These are phyloP conservation scores for Epichloe festucae DNA, from an alignment of 2,329 filamentous ascomycete genomes.

Conservation along the genomic window DNA sequence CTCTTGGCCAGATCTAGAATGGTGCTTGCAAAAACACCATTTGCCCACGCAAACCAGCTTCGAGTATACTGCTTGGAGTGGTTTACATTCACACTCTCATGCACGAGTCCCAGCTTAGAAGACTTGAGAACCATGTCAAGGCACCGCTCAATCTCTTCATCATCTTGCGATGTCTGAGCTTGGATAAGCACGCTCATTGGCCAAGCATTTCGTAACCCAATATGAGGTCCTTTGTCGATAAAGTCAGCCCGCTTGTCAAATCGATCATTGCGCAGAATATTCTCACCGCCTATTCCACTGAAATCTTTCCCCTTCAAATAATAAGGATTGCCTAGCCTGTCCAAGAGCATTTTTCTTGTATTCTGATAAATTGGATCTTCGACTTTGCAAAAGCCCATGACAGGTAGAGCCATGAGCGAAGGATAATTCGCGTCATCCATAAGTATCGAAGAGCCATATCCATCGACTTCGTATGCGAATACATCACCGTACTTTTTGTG, in stretches of 20 bases:
- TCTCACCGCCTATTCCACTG: constrained; percentile 71
- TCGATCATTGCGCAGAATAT: constrained; percentile 2
- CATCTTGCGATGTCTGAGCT: constrained; percentile 75
- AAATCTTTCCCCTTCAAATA: constrained; percentile 68
- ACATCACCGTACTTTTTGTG: constrained; percentile 66
- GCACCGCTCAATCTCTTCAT: constrained; percentile 65
- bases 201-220: constrained; percentile 86
- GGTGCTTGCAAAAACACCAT: constrained; percentile 87
- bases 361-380: constrained; percentile 69
- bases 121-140: constrained; percentile 63
- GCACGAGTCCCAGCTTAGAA: constrained; percentile 66
- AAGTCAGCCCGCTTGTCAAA: constrained; percentile 6
- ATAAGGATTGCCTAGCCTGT: constrained; percentile 72
- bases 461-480: constrained; percentile 81
- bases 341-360: constrained; percentile 66
- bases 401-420: constrained; percentile 62
- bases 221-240: constrained; percentile 39
- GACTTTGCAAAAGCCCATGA: constrained; percentile 59
- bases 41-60: constrained; percentile 97
- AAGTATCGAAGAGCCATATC: constrained; percentile 66
- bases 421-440: constrained; percentile 90
- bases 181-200: constrained; percentile 91
- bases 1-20: constrained; percentile 79
- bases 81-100: constrained; percentile 86
- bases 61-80: constrained; percentile 55